Evolutionary conservation across 2,329 filamentous ascomycete genomes (phyloP).

Genomic region (Calycina herbarum): DNA sequence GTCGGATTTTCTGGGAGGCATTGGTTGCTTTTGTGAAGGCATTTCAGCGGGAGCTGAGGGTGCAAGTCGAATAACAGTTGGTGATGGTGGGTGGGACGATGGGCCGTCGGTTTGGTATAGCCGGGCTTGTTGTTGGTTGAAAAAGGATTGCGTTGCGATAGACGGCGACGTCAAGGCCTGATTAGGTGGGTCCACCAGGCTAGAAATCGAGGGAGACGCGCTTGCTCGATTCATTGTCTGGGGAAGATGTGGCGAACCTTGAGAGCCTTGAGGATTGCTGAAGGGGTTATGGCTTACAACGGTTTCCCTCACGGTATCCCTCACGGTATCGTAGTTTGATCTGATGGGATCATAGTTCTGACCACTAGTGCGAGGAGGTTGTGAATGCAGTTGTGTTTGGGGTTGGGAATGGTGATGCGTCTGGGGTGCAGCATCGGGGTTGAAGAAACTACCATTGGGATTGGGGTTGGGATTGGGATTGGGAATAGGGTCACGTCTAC

Average conservation of each 20-base stretch:
- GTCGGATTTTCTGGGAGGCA: slow-evolving; percentile 23
- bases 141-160: slow-evolving; percentile 37
- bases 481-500: slow-evolving; percentile 42
- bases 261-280: slow-evolving; percentile 42
- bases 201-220: slow-evolving; percentile 88
- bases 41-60: slow-evolving; percentile 24
- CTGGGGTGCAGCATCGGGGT: slow-evolving; percentile 20
- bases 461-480: slow-evolving; percentile 19
- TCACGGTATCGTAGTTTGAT: slow-evolving; percentile 65
- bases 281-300: slow-evolving; percentile 47
- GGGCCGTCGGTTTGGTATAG: slow-evolving; percentile 27
- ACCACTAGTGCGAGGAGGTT: slow-evolving; percentile 61
- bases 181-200: slow-evolving; percentile 73
- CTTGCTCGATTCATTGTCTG: slow-evolving; percentile 68
- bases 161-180: slow-evolving; percentile 36
- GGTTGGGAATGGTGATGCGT: slow-evolving; percentile 44
- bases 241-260: slow-evolving; percentile 45
- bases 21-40: slow-evolving; percentile 24
- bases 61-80: slow-evolving; percentile 31
- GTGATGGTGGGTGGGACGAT: slow-evolving; percentile 35
- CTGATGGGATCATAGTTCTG: slow-evolving; percentile 90
- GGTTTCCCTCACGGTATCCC: slow-evolving; percentile 62
- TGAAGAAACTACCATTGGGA: slow-evolving; percentile 31
- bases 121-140: slow-evolving; percentile 36
- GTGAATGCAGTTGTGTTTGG: slow-evolving; percentile 33